Evolutionary conservation across 192 early-diverging fungal species (phyloP), one percentile per base, ranked within the genome.

Genomic region (Backusella tarrabulga): DNA sequence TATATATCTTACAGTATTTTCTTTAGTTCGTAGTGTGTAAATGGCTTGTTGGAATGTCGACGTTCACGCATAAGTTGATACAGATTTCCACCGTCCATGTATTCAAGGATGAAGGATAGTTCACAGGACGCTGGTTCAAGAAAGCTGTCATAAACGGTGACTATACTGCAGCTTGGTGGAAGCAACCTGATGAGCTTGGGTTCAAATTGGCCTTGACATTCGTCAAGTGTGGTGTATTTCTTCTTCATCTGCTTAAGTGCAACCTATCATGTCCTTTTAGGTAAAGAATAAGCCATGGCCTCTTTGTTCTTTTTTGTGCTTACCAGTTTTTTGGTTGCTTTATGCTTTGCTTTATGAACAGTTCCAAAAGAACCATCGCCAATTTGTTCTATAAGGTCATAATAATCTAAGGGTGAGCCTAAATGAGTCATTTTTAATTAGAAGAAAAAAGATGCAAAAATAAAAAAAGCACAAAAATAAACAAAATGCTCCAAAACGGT

Each of bases 81-180:
- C 38, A 99, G 84, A 82, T 98, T 97, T 26, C 93, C 95, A 29
- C 77, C 73, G 71, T 99, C 96, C 93, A 97, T 95, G 74, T 89
- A 94, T 81, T 99, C 97, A 81, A 99, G 96, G 1, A 99, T 95
- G 82, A 99, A 95, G 76, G 90, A 90, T 7, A 97, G 89, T 76
- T 95, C 93, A 79, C 92, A 91, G 12, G 23, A 26, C 50, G 91
- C 70, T 15, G 73, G 84, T 68, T 88, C 85, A 34, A 96, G 88
- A 76, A 97, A 91, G 52, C 95, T 95, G 52, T 98, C 96, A 52
- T 90, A 86, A 23, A 98, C 85, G 23, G 84, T 84, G 67, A 99
- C 89, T 72, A 99, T 92, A 81, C 97, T 94, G 2, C 88, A 86
- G 78, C 97, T 94, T 78, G 90, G 87, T 67, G 88, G 90, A 36